These are phyloP conservation scores for Hemileia vastatrix DNA, from an alignment of 1,284 basidiomycete genomes.

Conservation along the genomic window DNA sequence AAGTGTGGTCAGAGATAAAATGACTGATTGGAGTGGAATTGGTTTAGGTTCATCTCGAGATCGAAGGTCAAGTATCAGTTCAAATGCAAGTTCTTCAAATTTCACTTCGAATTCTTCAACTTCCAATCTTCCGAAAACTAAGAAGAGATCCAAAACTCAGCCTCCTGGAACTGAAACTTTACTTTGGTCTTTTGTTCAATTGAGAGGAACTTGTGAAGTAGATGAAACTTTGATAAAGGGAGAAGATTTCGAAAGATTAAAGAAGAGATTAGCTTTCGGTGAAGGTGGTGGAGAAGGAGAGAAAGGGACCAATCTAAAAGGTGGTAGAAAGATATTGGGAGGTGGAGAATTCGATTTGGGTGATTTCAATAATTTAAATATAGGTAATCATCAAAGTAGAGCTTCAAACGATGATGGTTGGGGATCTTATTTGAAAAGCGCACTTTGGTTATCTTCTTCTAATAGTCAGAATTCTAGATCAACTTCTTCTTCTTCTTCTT, in stretches of 20 bases:
- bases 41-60: neutral
- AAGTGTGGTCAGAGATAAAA: constrained; percentile 35
- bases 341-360: neutral
- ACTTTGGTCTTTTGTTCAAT: constrained; percentile 41
- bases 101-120: neutral
- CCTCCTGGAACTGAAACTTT: constrained; percentile 33
- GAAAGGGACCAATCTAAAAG: neutral
- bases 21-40: constrained; percentile 29
- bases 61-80: neutral
- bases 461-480: too few species aligned
- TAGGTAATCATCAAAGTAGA: neutral
- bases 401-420: constrained; percentile 5
- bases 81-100: neutral
- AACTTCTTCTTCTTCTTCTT: too few species aligned
- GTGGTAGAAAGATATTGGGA: neutral
- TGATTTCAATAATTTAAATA: neutral
- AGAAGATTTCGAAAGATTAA: constrained; percentile 38
- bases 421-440: too few species aligned
- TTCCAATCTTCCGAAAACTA: neutral
- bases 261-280: constrained; percentile 34
- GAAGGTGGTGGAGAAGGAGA: constrained; percentile 24
- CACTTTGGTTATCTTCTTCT: too few species aligned
- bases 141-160: neutral
- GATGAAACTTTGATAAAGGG: constrained; percentile 39
- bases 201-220: constrained; percentile 38